Percentiles rank a stretch among this genome's conserved stretches.
These are phyloP conservation scores for Knufia petricola DNA, from an alignment of 2,329 filamentous ascomycete species.

Conservation along the genomic window DNA sequence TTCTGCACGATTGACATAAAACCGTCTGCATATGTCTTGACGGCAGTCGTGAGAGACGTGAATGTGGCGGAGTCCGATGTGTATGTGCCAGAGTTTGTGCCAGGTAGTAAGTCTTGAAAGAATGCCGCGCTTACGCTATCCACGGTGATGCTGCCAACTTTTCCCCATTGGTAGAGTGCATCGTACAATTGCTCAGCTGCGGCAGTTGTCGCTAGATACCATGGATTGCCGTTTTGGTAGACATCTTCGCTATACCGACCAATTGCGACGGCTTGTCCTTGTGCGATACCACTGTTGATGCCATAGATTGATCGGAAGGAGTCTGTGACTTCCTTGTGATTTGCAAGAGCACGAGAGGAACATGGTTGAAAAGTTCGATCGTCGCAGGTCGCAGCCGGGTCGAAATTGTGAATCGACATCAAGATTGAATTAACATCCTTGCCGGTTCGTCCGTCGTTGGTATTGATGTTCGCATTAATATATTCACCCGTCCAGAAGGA, in stretches of 20 bases:
- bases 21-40: slow-evolving; percentile 52
- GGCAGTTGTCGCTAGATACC: slow-evolving; percentile 66
- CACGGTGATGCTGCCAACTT: slow-evolving; percentile 52
- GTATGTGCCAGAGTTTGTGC: slow-evolving; percentile 53
- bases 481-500: slow-evolving; percentile 63
- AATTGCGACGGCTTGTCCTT: slow-evolving; percentile 52
- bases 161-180: slow-evolving; percentile 61
- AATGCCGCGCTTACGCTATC: slow-evolving; percentile 58
- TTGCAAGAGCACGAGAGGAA: slow-evolving; percentile 56
- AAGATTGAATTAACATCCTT: slow-evolving; percentile 65
- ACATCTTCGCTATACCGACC: slow-evolving; percentile 63
- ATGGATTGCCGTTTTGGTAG: slow-evolving; percentile 70
- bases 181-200: slow-evolving; percentile 72
- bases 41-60: slow-evolving; percentile 43
- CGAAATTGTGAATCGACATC: slow-evolving; percentile 58
- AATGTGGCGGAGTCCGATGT: slow-evolving; percentile 36
- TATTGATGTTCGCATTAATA: slow-evolving; percentile 59
- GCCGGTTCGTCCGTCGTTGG: slow-evolving; percentile 53
- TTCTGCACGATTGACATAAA: slow-evolving; percentile 36
- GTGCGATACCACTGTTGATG: slow-evolving; percentile 57
- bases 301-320: slow-evolving; percentile 62
- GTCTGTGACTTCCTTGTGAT: slow-evolving; percentile 65
- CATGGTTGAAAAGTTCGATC: slow-evolving; percentile 64
- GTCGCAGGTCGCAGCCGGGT: slow-evolving; percentile 55
- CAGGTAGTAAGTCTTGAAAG: slow-evolving; percentile 56